Evolutionary conservation across 768 basidiomycete species (phyloP), one percentile per base, ranked within the genome.

Genomic region (Tylopilus sp.): DNA sequence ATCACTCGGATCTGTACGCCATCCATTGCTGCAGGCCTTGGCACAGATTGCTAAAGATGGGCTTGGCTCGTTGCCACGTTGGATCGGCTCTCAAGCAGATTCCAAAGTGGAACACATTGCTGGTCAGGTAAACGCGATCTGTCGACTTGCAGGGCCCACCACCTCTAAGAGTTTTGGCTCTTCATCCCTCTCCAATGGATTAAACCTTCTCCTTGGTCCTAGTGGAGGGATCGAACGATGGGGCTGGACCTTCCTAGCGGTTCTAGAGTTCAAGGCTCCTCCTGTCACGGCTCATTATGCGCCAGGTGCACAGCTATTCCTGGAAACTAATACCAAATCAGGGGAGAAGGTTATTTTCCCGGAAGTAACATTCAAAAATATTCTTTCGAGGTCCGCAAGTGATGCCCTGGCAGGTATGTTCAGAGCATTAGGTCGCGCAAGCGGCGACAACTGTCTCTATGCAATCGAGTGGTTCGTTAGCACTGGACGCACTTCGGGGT

Each of bases 161-260:
- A 10, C 44, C 22, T 48, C 58, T 2, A 59, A 57, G 48, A 25
- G 36, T n/a, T 39, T 47, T 30, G 63, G 71, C 13, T 58, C 78
- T 25, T 61, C 72, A 2, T 59, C 76, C n/a, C 74, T 89, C 30
- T 74, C 79, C 13, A 66, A 72, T 15, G 75, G 73, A 33, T 71
- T 91, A 3, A 79, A 77, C 8, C 79, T 78, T 48, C 74, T 93
- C 6, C 76, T 95, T 1, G 93, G 93, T 4, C 86, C 92, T 1
- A 78, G 73, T 0, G 91, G 92, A 6, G 86, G 88, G 0, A 82
- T 97, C 17, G 92, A 97, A 60, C 85, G 85, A 66, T 98, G 94
- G 95, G 90, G 92, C 4, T 93, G 88, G 86, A 80, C 81, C 43
- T 63, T 99, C 4, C 75, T 98, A 25, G 79, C 81, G 0, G 89